Evolutionary conservation across 352 stramenopile genomes (phyloP).

Genomic region (Phytopythium helicoides): DNA sequence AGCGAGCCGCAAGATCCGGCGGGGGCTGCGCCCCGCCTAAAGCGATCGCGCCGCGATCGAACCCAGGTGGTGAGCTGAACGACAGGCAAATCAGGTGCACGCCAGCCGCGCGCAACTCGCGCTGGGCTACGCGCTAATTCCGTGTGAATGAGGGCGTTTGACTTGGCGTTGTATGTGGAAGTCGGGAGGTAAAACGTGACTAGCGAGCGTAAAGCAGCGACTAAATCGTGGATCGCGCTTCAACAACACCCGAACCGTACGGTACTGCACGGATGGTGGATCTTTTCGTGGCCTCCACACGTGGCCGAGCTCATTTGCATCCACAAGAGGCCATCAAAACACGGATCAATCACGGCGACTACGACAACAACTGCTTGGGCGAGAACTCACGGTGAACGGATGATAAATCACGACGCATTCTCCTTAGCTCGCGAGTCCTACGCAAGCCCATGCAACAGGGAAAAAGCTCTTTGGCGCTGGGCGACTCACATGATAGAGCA

Average conservation of each 20-base stretch:
- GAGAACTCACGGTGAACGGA: background rate
- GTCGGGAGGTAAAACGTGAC: no score
- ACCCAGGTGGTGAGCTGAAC: no score
- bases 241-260: no score
- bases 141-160: no score
- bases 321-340: background rate
- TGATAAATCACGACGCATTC: slow-evolving; percentile 7
- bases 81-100: no score
- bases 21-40: background rate
- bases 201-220: no score
- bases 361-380: background rate
- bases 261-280: background rate
- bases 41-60: background rate
- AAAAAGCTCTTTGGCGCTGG: background rate
- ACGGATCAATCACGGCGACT: background rate
- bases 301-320: slow-evolving; percentile 1
- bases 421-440: slow-evolving; percentile 1
- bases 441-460: background rate
- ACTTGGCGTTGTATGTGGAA: no score
- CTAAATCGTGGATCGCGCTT: no score
- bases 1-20: slow-evolving; percentile 18
- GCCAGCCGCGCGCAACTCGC: no score
- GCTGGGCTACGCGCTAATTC: no score
- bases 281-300: no score
- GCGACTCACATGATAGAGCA: slow-evolving; percentile 18